These are phyloP conservation scores for Exophiala sp. DNA, from an alignment of 2,329 filamentous ascomycete genomes.

Conservation along the genomic window DNA sequence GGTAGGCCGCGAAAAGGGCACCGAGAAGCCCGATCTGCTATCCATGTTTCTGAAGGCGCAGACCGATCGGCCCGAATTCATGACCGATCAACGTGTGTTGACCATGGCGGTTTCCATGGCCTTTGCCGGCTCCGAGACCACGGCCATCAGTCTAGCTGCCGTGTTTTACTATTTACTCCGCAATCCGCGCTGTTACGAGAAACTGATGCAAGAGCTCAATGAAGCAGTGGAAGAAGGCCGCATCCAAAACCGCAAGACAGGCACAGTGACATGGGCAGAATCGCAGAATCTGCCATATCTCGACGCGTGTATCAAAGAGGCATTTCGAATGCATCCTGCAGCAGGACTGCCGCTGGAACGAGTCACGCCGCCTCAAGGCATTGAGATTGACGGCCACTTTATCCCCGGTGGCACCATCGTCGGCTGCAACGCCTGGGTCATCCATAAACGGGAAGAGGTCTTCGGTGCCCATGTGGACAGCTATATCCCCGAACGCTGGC, in stretches of 20 bases:
- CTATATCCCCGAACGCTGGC: slow-evolving; percentile 65
- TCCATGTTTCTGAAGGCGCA: slow-evolving; percentile 30
- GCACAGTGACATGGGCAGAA: slow-evolving; percentile 45
- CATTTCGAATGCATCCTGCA: slow-evolving; percentile 69
- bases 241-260: slow-evolving; percentile 14
- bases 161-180: slow-evolving; percentile 71
- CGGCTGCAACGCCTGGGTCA: slow-evolving; percentile 68
- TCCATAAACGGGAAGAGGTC: slow-evolving; percentile 61
- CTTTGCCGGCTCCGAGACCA: slow-evolving; percentile 72
- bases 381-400: slow-evolving; percentile 60
- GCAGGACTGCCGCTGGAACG: slow-evolving; percentile 67
- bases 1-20: slow-evolving; percentile 19
- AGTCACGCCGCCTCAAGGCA: slow-evolving; percentile 58
- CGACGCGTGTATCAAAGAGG: slow-evolving; percentile 71
- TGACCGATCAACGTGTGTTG: slow-evolving; percentile 31
- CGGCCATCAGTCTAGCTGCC: slow-evolving; percentile 64
- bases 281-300: slow-evolving; percentile 66
- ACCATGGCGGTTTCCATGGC: slow-evolving; percentile 28
- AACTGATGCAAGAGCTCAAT: slow-evolving; percentile 26
- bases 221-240: slow-evolving; percentile 22
- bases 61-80: slow-evolving; percentile 29
- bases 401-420: slow-evolving; percentile 67
- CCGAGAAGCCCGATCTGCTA: slow-evolving; percentile 23
- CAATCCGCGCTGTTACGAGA: slow-evolving; percentile 42
- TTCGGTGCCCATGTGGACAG: slow-evolving; percentile 62